A percentile compares a stretch with the other conserved stretches of the same genome.
Evolutionary conservation across 2,329 filamentous ascomycete species (phyloP).

Genomic region (Cercospora zeae-maydis): DNA sequence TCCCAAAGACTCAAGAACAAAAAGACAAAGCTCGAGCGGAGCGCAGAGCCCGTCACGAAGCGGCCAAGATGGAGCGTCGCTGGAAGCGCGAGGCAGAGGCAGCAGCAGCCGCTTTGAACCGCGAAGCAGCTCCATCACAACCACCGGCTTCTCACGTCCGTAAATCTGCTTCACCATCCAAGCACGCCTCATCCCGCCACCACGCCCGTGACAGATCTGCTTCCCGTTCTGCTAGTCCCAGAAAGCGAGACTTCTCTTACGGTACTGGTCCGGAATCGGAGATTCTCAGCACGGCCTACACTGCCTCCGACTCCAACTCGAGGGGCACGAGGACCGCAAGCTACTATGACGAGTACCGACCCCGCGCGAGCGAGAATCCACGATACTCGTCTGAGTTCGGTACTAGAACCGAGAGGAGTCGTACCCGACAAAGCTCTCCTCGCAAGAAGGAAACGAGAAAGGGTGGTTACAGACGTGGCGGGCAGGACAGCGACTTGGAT

Average conservation of each 20-base stretch:
- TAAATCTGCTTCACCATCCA: conserved; percentile 30
- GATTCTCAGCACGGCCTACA: conserved; percentile 40
- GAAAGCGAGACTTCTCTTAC: conserved; percentile 38
- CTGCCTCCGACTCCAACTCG: conserved; percentile 25
- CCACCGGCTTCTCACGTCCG: conserved; percentile 22
- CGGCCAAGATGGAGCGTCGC: conserved; percentile 38
- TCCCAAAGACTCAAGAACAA: conserved; percentile 29
- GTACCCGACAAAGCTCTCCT: conserved; percentile 37
- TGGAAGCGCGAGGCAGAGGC: conserved; percentile 42
- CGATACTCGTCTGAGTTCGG: conserved; percentile 23
- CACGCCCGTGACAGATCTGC: conserved; percentile 20
- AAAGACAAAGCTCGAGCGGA: conserved; percentile 42
- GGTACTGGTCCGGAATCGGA: conserved; percentile 33
- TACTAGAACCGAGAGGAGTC: conserved; percentile 14
- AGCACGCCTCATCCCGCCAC: conserved; percentile 30
- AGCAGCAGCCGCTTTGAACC: conserved; percentile 36
- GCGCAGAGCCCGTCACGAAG: conserved; percentile 38
- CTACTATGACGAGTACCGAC: conserved; percentile 39
- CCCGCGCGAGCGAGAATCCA: conserved; percentile 28
- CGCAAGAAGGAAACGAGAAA: conserved; percentile 32
- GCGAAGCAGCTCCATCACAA: conserved; percentile 28
- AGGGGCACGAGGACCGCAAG: conserved; percentile 27
- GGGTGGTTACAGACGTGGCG: conserved; percentile 31
- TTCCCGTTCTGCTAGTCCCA: conserved; percentile 32
- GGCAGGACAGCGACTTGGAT: conserved; percentile 30